Base-by-base conservation (phyloP, 1,284 basidiomycete genomes). In the Blastosporella zonata region DNA sequence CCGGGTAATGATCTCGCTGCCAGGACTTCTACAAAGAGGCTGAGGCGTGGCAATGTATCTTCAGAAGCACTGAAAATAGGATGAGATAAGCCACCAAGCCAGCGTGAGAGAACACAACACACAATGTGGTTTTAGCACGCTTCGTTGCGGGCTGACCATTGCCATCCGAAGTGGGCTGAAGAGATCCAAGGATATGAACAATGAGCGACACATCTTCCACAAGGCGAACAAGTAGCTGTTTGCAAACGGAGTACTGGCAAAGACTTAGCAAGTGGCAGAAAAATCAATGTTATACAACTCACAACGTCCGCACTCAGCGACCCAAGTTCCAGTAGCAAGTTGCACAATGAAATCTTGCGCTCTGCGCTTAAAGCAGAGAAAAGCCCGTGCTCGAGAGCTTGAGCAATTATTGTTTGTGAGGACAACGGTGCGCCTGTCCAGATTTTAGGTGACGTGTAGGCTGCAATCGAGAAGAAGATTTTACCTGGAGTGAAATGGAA, bases 21-120 rank as follows among this genome's bases (percentile, higher is more conserved):
- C 7, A 93, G 68, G 15, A 90, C 77, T 63, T 96, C 94, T 3
- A 84, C 75, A 25, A 96, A 69, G 40, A 80, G 67, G n/a, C 68
- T 75, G 40, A 90, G 60, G 9, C 74, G 67, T 13, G 74, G 64
- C 28, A 80, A 61, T n/a, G 63, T 62, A 46, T 68, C 69, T 25
- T 73, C 72, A 3, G 68, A 54, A 31, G 56, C 43, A 28, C 66
- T 65, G 48, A 12, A 31, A 36, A 29, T 43, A 44, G 20, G 49
- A 54, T 13, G 46, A 20, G 52, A 22, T 50, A 31, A 36, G 17
- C 13, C 9, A 10, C 0, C 25, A 20, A 33, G 3, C 12, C 20
- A 38, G 6, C 10, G 29, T n/a, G n/a, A 8, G 15, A 31, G 31
- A 37, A 12, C 45, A 12, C 45, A 12, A 64, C 82, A 49, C 56